These are phyloP conservation scores for Solanum hybrid DNA, from an alignment of 305 asterid species.

Conservation along the genomic window DNA sequence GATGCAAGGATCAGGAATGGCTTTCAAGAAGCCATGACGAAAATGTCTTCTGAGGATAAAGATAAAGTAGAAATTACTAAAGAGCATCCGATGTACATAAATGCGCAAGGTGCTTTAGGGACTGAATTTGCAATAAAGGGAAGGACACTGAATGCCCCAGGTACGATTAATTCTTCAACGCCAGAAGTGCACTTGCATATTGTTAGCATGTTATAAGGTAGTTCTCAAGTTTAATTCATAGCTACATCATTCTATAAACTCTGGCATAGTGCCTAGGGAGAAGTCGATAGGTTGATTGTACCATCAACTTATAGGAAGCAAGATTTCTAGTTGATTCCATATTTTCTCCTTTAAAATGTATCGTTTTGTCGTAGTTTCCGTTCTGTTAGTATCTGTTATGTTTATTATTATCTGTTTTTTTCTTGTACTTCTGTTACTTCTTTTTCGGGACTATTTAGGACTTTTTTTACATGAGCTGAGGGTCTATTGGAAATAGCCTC, in stretches of 20 bases:
- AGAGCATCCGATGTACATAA: slow-evolving; percentile 32
- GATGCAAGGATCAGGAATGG: slow-evolving; percentile 37
- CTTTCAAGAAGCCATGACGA: slow-evolving; percentile 41
- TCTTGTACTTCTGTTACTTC: neutral
- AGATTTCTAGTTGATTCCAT: neutral
- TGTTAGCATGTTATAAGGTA: neutral
- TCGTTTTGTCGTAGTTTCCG: neutral
- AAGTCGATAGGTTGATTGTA: neutral
- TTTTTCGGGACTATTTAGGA: neutral
- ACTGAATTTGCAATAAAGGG: slow-evolving; percentile 42
- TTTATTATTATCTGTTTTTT: neutral
- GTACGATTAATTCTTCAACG: slow-evolving; percentile 11
- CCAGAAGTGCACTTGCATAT: neutral
- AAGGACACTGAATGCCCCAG: slow-evolving; percentile 41
- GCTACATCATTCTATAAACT: neutral
- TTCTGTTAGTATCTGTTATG: neutral
- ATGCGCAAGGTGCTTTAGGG: slow-evolving; percentile 40
- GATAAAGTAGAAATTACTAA: slow-evolving; percentile 31
- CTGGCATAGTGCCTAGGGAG: neutral
- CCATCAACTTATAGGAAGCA: neutral
- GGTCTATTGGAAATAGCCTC: neutral
- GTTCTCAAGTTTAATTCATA: neutral
- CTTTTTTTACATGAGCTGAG: neutral
- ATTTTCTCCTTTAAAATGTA: neutral
- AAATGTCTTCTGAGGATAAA: slow-evolving; percentile 28